These are phyloP conservation scores for Fusarium oligoseptatum DNA, from an alignment of 2,329 filamentous ascomycete genomes.

Conservation along the genomic window DNA sequence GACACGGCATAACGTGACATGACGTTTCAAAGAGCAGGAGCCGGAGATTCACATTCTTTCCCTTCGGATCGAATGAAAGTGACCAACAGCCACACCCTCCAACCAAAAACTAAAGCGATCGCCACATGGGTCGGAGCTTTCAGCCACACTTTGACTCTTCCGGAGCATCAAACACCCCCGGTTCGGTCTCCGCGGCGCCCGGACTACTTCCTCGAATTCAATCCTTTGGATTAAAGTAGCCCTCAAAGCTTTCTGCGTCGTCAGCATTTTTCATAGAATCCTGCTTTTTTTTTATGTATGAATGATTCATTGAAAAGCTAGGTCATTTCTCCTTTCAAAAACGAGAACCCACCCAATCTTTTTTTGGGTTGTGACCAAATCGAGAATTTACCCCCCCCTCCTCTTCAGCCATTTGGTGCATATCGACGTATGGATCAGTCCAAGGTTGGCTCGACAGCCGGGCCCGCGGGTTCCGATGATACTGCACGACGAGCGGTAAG, in stretches of 20 bases:
- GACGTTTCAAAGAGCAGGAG: neutral
- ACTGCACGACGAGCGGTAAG: conserved; percentile 54
- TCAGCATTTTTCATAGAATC: conserved; percentile 5
- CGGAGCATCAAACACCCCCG: conserved; percentile 3
- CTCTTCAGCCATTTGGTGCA: neutral
- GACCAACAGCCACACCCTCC: neutral
- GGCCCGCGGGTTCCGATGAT: conserved; percentile 54
- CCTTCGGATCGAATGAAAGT: neutral
- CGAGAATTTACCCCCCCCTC: neutral
- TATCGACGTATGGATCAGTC: conserved; percentile 34
- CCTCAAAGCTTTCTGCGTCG: neutral
- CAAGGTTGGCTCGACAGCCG: conserved; percentile 16
- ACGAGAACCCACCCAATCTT: neutral
- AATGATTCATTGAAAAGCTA: neutral
- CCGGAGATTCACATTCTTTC: neutral
- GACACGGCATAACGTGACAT: neutral
- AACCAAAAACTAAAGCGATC: neutral
- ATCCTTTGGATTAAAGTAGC: conserved; percentile 10
- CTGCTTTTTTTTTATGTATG: neutral
- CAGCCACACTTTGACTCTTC: conserved; percentile 15
- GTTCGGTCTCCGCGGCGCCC: conserved; percentile 34
- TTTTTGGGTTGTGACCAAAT: neutral
- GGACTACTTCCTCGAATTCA: conserved; percentile 16
- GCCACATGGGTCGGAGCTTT: conserved; percentile 10
- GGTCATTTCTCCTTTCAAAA: neutral